These are phyloP conservation scores for Globisporangium acanthophoron DNA, from an alignment of 352 stramenopile genomes.

Conservation along the genomic window DNA sequence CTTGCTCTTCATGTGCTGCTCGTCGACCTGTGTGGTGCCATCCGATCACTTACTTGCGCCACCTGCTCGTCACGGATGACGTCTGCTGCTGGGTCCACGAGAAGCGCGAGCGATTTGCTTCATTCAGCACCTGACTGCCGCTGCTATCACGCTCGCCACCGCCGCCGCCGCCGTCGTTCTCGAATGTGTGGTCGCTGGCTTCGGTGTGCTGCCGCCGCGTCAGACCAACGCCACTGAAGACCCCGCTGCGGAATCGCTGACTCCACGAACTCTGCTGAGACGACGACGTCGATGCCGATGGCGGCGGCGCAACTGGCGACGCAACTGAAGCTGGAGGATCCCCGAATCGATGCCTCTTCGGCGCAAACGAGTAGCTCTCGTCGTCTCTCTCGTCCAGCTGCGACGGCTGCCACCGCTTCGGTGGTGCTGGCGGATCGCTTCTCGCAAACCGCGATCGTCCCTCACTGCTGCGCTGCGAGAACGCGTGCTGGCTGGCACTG, in stretches of 20 bases:
- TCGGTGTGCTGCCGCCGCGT: too few relatives aligned
- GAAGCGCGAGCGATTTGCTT: constrained; percentile 6
- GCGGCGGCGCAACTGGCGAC: too few relatives aligned
- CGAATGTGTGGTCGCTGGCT: too few relatives aligned
- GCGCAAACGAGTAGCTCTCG: neutral
- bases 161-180: too few relatives aligned
- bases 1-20: too few relatives aligned
- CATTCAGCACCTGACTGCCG: neutral
- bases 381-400: neutral
- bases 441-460: neutral
- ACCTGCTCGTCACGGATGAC: constrained; percentile 12
- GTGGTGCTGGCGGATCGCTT: neutral
- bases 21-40: too few relatives aligned
- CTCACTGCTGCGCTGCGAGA: neutral
- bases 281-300: neutral
- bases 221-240: neutral
- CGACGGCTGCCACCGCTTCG: constrained; percentile 10
- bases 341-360: neutral
- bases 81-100: constrained; percentile 10
- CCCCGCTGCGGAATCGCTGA: constrained; percentile 7
- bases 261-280: constrained; percentile 7
- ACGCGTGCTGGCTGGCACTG: neutral
- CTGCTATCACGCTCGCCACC: neutral
- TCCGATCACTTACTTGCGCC: constrained; percentile 5
- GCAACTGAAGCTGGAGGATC: too few relatives aligned